Evolutionary conservation across 2,329 filamentous ascomycete species (phyloP).

Genomic region (Beauveria varroae): DNA sequence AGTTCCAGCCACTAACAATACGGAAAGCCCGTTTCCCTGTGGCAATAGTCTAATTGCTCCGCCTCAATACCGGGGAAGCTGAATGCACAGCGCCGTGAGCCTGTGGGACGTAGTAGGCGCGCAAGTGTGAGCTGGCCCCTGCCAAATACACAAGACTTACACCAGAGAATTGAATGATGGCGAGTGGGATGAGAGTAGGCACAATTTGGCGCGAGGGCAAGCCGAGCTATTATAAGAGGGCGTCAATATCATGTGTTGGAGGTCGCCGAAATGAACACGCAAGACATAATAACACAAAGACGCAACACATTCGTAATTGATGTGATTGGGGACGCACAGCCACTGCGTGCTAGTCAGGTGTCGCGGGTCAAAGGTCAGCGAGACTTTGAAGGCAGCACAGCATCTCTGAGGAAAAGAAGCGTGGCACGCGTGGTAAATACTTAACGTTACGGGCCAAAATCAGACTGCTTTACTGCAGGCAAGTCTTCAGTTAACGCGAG

Average conservation of each 20-base stretch:
- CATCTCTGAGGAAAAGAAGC: not conserved
- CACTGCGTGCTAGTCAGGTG: not conserved
- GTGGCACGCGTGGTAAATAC: no score
- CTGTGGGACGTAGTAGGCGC: not conserved
- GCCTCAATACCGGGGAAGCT: conserved; percentile 1
- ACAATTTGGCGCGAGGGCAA: no score
- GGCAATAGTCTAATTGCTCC: not conserved
- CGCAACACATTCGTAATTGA: no score
- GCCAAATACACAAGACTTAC: not conserved
- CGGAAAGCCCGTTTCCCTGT: not conserved
- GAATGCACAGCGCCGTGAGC: not conserved
- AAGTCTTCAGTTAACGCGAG: not conserved
- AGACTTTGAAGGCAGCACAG: not conserved
- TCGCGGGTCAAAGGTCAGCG: not conserved
- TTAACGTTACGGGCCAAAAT: no score
- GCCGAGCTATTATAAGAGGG: no score
- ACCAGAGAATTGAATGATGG: not conserved
- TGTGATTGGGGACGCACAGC: not conserved
- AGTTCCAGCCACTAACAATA: not conserved
- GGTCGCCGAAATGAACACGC: not conserved
- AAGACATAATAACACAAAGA: not conserved
- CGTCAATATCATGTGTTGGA: not conserved
- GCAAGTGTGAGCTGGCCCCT: not conserved
- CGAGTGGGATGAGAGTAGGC: no score
- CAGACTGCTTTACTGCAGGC: no score